Percentiles rank a stretch among this genome's conserved stretches.
phyloP scores from a whole-genome alignment of 1,139 yeast genomes.

The Ogataea hybrid region DNA sequence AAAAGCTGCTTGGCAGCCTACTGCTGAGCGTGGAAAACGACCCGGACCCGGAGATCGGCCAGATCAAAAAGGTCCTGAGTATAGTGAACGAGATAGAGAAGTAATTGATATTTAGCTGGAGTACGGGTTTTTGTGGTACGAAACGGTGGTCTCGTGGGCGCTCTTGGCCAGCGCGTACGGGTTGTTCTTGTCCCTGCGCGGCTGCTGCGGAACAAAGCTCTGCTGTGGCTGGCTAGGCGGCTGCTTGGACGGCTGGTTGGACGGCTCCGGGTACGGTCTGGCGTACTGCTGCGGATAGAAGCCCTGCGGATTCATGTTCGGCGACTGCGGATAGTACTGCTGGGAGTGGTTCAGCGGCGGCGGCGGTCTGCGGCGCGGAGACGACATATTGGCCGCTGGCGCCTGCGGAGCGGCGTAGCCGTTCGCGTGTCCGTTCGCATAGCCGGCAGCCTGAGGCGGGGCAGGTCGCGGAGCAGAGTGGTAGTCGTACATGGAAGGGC shows the following conservation, averaged over 20 bases:
- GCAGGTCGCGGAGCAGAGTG: not conserved
- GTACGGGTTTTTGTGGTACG: constrained; percentile 20
- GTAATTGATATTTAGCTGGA: constrained; percentile 9
- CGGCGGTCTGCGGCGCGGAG: constrained; percentile 13
- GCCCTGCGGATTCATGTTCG: constrained; percentile 10
- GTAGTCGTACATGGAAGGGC: not conserved
- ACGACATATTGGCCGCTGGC: not conserved
- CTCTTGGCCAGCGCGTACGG: constrained; percentile 24
- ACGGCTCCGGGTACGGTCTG: constrained; percentile 1
- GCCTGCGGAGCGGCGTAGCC: too few species aligned
- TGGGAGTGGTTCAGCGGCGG: constrained; percentile 16
- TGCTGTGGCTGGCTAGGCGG: constrained; percentile 3
- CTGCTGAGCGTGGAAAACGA: constrained; percentile 89
- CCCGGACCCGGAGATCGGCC: constrained; percentile 44
- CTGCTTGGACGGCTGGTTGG: not conserved
- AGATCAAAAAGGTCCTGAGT: constrained; percentile 32
- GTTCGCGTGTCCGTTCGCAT: too few species aligned
- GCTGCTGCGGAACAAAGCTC: constrained; percentile 3
- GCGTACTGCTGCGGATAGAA: constrained; percentile 10
- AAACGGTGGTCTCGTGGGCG: constrained; percentile 7
- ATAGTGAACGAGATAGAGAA: constrained; percentile 52
- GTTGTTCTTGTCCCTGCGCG: constrained; percentile 9
- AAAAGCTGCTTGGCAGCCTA: constrained; percentile 76
- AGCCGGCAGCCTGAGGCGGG: not conserved
- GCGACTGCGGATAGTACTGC: constrained; percentile 16